These are phyloP conservation scores for Coprinopsis marcescibilis DNA, from an alignment of 768 basidiomycete genomes.

Conservation along the genomic window DNA sequence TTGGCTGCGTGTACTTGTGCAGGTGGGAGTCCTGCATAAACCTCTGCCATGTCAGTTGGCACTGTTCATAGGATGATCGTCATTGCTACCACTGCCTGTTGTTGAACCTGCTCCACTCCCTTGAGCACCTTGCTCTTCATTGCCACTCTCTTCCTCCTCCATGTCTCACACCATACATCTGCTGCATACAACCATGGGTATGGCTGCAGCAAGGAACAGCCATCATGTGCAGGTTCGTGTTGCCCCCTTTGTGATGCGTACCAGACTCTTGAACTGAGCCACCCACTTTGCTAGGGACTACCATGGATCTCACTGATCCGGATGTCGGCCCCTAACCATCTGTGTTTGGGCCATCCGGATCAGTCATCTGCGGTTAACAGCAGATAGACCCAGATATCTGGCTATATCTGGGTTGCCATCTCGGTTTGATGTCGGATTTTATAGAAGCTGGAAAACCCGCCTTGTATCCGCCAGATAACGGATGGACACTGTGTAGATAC, in stretches of 20 bases:
- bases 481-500: no score
- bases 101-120: not conserved
- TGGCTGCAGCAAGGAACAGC: not conserved
- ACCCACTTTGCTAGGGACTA: no score
- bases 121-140: not conserved
- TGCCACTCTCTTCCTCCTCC: not conserved
- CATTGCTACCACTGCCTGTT: not conserved
- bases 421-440: no score
- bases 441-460: no score
- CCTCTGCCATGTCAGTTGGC: not conserved
- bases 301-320: no score
- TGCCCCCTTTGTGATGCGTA: not conserved
- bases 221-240: not conserved
- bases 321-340: no score
- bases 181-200: not conserved
- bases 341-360: no score
- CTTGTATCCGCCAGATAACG: no score
- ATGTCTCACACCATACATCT: not conserved
- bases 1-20: not conserved
- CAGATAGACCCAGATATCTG: no score
- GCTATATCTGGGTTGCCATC: no score
- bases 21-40: not conserved
- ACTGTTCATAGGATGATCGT: not conserved
- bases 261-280: not conserved
- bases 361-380: no score